phyloP scores from a whole-genome alignment of 345 rosid genomes.

The Hevea brasiliensis region DNA sequence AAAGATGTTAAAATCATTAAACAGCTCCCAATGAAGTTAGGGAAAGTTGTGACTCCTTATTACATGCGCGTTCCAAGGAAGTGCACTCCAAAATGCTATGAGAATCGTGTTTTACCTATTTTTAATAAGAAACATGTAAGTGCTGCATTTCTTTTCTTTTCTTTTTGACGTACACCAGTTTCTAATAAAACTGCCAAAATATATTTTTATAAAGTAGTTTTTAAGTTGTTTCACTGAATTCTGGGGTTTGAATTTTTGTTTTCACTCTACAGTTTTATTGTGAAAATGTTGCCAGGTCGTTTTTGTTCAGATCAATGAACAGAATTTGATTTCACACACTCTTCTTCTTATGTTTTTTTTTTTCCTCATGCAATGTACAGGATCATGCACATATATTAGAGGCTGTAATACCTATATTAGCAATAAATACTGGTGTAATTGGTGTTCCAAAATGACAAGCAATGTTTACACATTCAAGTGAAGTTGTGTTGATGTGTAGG shows the following conservation, averaged over 20 bases:
- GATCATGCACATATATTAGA: background rate
- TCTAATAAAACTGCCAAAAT: background rate
- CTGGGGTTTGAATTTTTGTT: background rate
- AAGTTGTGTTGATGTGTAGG: background rate
- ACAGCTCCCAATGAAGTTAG: conserved; percentile 54
- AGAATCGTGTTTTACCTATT: conserved; percentile 53
- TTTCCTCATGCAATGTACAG: background rate
- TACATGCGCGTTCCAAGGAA: conserved; percentile 86
- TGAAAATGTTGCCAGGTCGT: background rate
- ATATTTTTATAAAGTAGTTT: background rate
- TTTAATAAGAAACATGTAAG: conserved; percentile 58
- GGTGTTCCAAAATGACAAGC: background rate
- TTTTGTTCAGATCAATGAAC: background rate
- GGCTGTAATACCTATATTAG: background rate
- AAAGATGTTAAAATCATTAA: conserved; percentile 67
- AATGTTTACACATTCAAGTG: background rate
- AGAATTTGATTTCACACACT: background rate
- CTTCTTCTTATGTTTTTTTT: background rate
- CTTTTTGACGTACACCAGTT: background rate
- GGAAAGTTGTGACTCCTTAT: conserved; percentile 51
- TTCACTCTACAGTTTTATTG: background rate
- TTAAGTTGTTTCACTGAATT: background rate
- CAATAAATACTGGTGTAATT: background rate
- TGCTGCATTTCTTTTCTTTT: background rate
- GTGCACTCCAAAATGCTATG: conserved; percentile 60